phyloP scores from a whole-genome alignment of 441 rosid species.

The Pelargonium citronellum region DNA sequence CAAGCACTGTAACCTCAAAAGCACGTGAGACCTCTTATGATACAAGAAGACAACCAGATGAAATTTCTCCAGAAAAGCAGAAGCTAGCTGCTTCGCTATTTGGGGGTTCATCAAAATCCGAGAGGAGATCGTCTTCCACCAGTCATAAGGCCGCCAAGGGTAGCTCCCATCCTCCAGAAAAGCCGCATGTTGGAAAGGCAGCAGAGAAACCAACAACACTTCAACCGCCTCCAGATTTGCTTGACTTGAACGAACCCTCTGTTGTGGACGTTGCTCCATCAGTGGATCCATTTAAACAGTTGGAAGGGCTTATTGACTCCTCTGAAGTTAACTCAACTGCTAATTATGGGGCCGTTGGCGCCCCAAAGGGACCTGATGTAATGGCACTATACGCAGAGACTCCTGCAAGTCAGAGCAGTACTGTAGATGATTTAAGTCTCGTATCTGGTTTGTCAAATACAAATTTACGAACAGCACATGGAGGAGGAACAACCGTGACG shows the following conservation, averaged over 20 bases:
- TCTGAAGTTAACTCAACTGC: slow-evolving; percentile 31
- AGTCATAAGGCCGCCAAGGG: slow-evolving; percentile 49
- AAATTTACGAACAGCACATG: slow-evolving; percentile 21
- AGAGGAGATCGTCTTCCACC: slow-evolving; percentile 52
- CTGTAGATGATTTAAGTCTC: slow-evolving; percentile 27
- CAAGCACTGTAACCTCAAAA: slow-evolving; percentile 36
- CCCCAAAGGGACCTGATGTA: slow-evolving; percentile 39
- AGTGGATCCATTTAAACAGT: slow-evolving; percentile 75
- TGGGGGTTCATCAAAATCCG: slow-evolving; percentile 68
- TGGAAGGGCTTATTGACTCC: slow-evolving; percentile 77
- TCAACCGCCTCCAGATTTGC: slow-evolving; percentile 83
- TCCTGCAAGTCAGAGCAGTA: slow-evolving; percentile 26
- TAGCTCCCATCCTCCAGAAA: slow-evolving; percentile 35
- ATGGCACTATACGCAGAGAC: slow-evolving; percentile 48
- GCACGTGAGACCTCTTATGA: slow-evolving; percentile 46
- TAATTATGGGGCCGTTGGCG: slow-evolving; percentile 21
- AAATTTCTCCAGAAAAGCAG: slow-evolving; percentile 77
- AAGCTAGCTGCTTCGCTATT: slow-evolving; percentile 95
- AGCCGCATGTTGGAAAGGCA: slow-evolving; percentile 27
- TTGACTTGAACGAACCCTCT: slow-evolving; percentile 68
- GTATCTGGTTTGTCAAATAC: slow-evolving; percentile 40
- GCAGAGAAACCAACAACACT: slow-evolving; percentile 34
- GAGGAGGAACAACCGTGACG: slow-evolving; percentile 22
- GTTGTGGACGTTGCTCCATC: slow-evolving; percentile 28
- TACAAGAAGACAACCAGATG: slow-evolving; percentile 55